These are phyloP conservation scores for Leucocoprinus birnbaumii DNA, from an alignment of 768 basidiomycete genomes.

Conservation along the genomic window DNA sequence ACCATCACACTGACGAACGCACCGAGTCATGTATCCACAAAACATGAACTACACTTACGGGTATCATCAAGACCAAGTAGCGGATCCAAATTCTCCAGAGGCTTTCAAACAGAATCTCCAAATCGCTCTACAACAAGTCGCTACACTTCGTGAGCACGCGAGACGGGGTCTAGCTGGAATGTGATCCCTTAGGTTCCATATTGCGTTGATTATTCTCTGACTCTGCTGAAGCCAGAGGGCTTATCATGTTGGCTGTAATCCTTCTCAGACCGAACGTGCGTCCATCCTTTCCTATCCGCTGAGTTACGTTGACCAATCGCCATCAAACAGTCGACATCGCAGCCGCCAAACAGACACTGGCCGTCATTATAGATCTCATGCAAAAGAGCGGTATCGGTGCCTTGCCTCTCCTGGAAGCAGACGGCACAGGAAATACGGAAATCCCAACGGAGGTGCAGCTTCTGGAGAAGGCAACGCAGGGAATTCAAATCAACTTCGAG, in stretches of 20 bases:
- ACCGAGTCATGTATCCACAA: background rate
- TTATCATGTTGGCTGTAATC: constrained; percentile 52
- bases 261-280: constrained; percentile 54
- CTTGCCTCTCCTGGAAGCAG: constrained; percentile 40
- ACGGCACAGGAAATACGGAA: background rate
- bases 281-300: background rate
- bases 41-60: constrained; percentile 4
- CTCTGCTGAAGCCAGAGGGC: constrained; percentile 49
- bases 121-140: constrained; percentile 43
- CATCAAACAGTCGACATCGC: constrained; percentile 39
- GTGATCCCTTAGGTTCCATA: constrained; percentile 33
- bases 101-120: constrained; percentile 59
- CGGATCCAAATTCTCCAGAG: constrained; percentile 58
- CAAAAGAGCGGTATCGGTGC: constrained; percentile 65
- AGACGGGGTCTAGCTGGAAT: constrained; percentile 47
- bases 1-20: no score
- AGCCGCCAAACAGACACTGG: constrained; percentile 48
- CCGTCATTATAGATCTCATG: constrained; percentile 43
- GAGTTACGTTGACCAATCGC: background rate
- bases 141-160: constrained; percentile 45
- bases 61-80: constrained; percentile 20
- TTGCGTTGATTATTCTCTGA: background rate
- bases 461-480: constrained; percentile 35
- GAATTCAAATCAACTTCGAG: constrained; percentile 47
- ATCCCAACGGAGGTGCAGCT: constrained; percentile 45